Evolutionary conservation across 352 stramenopile genomes (phyloP), one percentile per base, ranked within the genome.

Genomic region (Phytophthora pistaciae): DNA sequence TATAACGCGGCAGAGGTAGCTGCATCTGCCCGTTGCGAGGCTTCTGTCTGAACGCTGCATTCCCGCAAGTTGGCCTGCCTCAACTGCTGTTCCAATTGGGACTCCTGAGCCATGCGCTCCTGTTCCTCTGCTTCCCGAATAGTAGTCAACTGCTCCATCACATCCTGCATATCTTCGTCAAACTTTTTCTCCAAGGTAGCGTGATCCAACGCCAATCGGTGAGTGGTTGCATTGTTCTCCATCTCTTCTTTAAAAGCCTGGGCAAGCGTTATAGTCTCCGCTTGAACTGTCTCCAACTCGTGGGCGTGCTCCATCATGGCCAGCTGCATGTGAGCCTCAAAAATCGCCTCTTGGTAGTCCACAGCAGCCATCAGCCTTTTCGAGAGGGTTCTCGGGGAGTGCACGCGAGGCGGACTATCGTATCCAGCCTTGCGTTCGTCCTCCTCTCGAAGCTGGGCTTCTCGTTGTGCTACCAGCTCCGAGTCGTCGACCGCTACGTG

Each of bases 201-300:
- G 46, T 92, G 84, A 44, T 93, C 80, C 3, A 84, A 70, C 4
- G 68, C 75, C 18, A 91, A 60, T 16, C 91, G 81, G 33, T 93
- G 84, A 8, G 40, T 69, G 0, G 77, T 50, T 8, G 78, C 42
- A 49, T 77, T 87, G 1, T 75, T 64, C 11, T 91, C 79, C 74
- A 93, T 83, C 46, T 93, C 86, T 48, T 91, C 80, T 44, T 92
- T 91, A 64, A 91, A 91, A 5, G 83, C 84, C 3, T 80, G 75
- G 0, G 86, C 84, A 3, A 92, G 63, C 1, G 68, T 77, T 20
- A 92, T 68, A 0, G 82, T 83, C 21, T 92, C 83, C 5, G 70
- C 56, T 59, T 91, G 86, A 0, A 80, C 84, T 42, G 80, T 66
- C 40, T 91, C 81, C 9, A 93, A 36, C 10, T 79, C 66, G 6